Evolutionary conservation across 2,329 filamentous ascomycete genomes (phyloP).

Genomic region (Cercospora janseana): DNA sequence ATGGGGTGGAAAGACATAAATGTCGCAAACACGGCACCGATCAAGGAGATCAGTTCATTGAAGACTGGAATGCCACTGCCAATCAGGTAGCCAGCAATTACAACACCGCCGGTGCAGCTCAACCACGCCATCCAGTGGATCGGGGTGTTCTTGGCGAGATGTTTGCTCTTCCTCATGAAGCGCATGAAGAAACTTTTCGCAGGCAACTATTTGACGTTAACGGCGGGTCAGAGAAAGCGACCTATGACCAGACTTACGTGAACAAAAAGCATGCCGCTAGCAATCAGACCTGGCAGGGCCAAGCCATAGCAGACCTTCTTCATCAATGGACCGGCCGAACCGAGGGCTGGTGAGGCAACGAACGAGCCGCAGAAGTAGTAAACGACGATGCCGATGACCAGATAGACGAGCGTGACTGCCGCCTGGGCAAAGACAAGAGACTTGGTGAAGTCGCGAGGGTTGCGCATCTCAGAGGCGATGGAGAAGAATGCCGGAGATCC

Average conservation of each 20-base stretch:
- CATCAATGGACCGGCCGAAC: slow-evolving; percentile 44
- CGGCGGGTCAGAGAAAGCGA: background rate
- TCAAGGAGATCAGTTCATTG: slow-evolving; percentile 29
- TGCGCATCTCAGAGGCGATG: slow-evolving; percentile 43
- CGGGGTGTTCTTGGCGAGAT: slow-evolving; percentile 28
- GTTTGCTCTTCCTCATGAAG: slow-evolving; percentile 29
- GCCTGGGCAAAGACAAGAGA: slow-evolving; percentile 35
- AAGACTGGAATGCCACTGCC: slow-evolving; percentile 31
- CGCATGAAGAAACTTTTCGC: slow-evolving; percentile 35
- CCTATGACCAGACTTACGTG: slow-evolving; percentile 12
- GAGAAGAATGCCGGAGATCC: slow-evolving; percentile 43
- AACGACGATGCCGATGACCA: slow-evolving; percentile 43
- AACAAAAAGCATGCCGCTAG: slow-evolving; percentile 34
- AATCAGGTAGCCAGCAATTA: slow-evolving; percentile 29
- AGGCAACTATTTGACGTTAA: slow-evolving; percentile 17
- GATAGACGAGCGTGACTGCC: slow-evolving; percentile 34
- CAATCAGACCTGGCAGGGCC: slow-evolving; percentile 31
- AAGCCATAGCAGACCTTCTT: slow-evolving; percentile 50
- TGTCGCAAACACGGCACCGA: slow-evolving; percentile 30
- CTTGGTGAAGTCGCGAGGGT: slow-evolving; percentile 38
- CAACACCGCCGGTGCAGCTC: slow-evolving; percentile 25
- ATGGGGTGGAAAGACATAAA: slow-evolving; percentile 35
- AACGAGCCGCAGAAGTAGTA: slow-evolving; percentile 51
- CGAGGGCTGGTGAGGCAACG: slow-evolving; percentile 50
- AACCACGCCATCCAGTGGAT: slow-evolving; percentile 30